Evolutionary conservation across 2,329 filamentous ascomycete genomes (phyloP), one percentile per base, ranked within the genome.

Genomic region (Alternaria brassicae): DNA sequence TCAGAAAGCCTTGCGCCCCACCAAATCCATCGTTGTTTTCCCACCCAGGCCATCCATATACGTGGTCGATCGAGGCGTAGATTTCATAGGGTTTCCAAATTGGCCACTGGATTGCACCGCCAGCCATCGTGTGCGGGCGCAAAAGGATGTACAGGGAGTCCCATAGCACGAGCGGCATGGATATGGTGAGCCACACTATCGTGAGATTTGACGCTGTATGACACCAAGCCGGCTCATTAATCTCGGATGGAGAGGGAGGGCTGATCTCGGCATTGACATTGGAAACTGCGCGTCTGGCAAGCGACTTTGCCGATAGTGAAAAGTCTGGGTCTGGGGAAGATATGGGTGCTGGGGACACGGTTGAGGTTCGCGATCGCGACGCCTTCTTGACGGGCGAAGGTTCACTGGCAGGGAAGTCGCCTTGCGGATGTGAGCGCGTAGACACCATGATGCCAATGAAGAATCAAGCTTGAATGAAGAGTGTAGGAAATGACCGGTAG

Each of bases 91-190:
- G 92, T 28, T 79, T 81, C 85, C 87, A 97, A 40, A 96, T 70
- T 1, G 91, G 90, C 68, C 80, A 84, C 80, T 96, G 91, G 52
- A 90, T 81, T 45, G 78, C 79, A 15, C 92, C 92, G 67, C 91
- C 91, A 0, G 89, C 87, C 91, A 97, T 95, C 57, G 88, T 91
- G 77, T 89, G 86, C 28, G 93, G 93, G 19, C 93, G 91, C 53
- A 91, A 81, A 45, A 96, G 82, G 37, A 96, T 87, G 80, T 96
- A 97, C 58, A 82, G 81, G 28, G 86, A 86, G 80, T 97, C 93
- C 93, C 93, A 96, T 50, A 86, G 72, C 48, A 96, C 91, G 60
- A 96, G 84, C 1, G 91, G 91, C 15, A 95, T 80, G 19, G 91
- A 93, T 61, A 94, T 64, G 58, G 84, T 78, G 25, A 96, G 83